These are phyloP conservation scores for Hemisphaericaspora nanyangensis DNA, from an alignment of 805 yeast species.

Conservation along the genomic window DNA sequence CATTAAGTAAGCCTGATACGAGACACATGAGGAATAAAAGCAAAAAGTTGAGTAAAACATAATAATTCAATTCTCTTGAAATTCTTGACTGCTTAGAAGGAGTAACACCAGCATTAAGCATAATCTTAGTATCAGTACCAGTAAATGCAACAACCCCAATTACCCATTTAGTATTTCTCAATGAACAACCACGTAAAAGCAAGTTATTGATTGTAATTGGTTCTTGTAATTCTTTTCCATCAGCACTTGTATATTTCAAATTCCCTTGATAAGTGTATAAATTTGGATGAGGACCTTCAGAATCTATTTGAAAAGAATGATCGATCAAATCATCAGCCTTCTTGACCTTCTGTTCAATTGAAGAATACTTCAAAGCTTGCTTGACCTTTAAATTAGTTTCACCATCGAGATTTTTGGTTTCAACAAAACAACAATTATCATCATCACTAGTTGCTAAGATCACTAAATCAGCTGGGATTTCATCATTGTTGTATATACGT, in stretches of 20 bases:
- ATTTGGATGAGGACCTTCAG: conserved; percentile 82
- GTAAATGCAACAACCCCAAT: conserved; percentile 74
- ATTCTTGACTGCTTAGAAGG: conserved; percentile 76
- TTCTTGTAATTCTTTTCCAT: conserved; percentile 41
- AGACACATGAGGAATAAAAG: conserved; percentile 65
- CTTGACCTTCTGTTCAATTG: conserved; percentile 39
- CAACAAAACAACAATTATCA: conserved; percentile 67
- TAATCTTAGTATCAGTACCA: conserved; percentile 76
- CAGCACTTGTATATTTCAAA: conserved; percentile 23
- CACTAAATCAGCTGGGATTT: conserved; percentile 73
- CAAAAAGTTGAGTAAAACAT: conserved; percentile 64
- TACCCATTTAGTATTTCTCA: conserved; percentile 81
- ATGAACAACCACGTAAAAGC: conserved; percentile 69
- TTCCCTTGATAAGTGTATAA: conserved; percentile 76
- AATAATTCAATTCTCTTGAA: conserved; percentile 65
- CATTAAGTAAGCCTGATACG: conserved; percentile 67
- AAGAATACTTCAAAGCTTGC: conserved; percentile 64
- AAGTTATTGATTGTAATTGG: conserved; percentile 67
- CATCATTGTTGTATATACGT: conserved; percentile 65
- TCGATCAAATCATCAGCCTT: conserved; percentile 34
- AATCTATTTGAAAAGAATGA: conserved; percentile 63
- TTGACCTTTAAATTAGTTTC: conserved; percentile 69
- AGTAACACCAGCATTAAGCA: conserved; percentile 76
- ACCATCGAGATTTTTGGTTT: conserved; percentile 41
- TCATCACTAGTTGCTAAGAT: conserved; percentile 65